Conservation (phyloP, 2,329 filamentous ascomycete genomes). For the Aspergillus fumigatus region DNA sequence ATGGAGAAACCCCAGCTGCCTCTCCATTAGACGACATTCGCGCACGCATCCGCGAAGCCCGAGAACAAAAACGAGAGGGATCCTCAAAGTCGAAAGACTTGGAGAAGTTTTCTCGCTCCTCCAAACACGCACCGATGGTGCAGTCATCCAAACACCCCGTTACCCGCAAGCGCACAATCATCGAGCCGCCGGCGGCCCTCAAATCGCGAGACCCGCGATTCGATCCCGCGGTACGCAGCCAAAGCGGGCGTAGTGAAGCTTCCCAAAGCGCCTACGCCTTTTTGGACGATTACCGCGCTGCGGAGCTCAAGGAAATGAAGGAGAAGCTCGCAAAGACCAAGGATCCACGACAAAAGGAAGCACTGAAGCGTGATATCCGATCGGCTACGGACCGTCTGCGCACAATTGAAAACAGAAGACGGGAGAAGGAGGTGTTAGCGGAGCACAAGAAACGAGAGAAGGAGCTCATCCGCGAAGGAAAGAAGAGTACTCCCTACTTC, state of each 20-base stretch:
- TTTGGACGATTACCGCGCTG: conserved; percentile 75
- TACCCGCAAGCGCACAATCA: conserved; percentile 70
- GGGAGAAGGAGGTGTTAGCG: conserved; percentile 63
- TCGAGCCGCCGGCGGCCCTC: conserved; percentile 50
- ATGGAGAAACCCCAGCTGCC: conserved; percentile 11
- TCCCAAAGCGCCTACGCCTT: conserved; percentile 76
- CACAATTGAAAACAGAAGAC: conserved; percentile 64
- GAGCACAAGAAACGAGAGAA: conserved; percentile 80
- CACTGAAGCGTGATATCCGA: conserved; percentile 66
- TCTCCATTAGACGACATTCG: conserved; percentile 37
- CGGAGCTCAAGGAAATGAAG: conserved; percentile 75
- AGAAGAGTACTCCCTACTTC: conserved; percentile 75
- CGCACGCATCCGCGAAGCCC: conserved; percentile 37
- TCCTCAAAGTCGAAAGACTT: conserved; percentile 21
- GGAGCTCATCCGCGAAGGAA: conserved; percentile 78
- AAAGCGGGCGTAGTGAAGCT: conserved; percentile 39
- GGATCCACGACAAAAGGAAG: conserved; percentile 60
- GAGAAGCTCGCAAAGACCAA: conserved; percentile 63
- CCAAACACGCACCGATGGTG: conserved; percentile 85
- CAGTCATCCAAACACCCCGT: conserved; percentile 80
- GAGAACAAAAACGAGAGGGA: conserved; percentile 38
- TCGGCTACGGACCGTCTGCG: conserved; percentile 76
- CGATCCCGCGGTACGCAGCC: conserved; percentile 55
- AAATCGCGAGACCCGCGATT: conserved; percentile 86
- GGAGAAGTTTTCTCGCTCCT: conserved; percentile 48